Evolutionary conservation across 2,329 filamentous ascomycete genomes (phyloP).

Genomic region (Ceratocystiopsis sp.): DNA sequence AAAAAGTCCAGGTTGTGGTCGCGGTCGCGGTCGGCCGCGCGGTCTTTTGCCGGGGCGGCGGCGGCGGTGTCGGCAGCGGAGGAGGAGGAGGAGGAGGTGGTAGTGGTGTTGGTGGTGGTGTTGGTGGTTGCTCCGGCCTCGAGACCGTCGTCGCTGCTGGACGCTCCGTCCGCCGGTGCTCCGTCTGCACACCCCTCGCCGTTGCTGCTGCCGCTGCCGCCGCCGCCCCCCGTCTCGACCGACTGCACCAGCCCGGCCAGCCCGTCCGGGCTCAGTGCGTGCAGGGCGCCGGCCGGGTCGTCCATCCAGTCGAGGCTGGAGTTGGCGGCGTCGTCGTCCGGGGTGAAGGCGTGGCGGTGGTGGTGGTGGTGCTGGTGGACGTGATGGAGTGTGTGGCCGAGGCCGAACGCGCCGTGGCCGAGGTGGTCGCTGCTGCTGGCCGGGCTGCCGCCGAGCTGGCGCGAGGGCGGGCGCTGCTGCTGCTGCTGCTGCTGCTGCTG

Average conservation of each 20-base stretch:
- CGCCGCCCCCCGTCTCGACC: constrained; percentile 13
- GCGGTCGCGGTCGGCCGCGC: constrained; percentile 9
- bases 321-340: constrained; percentile 3
- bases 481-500: not conserved
- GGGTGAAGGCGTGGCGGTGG: constrained; percentile 1
- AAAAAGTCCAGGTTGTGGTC: constrained; percentile 25
- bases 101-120: no score
- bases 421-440: not conserved
- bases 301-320: not conserved
- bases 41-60: not conserved
- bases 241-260: constrained; percentile 17
- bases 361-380: not conserved
- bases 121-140: not conserved
- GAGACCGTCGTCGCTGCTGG: no score
- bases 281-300: constrained; percentile 1
- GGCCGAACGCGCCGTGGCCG: no score
- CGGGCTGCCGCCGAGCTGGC: not conserved
- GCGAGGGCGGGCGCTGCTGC: not conserved
- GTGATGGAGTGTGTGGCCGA: no score
- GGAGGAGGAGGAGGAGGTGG: no score
- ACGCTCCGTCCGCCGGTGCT: no score
- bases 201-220: not conserved
- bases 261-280: constrained; percentile 15
- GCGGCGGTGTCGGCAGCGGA: not conserved
- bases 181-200: no score